A percentile compares a stretch with the other conserved stretches of the same genome.
Evolutionary conservation across 1,139 yeast species (phyloP).

Genomic region (Starmera stellimalicola): DNA sequence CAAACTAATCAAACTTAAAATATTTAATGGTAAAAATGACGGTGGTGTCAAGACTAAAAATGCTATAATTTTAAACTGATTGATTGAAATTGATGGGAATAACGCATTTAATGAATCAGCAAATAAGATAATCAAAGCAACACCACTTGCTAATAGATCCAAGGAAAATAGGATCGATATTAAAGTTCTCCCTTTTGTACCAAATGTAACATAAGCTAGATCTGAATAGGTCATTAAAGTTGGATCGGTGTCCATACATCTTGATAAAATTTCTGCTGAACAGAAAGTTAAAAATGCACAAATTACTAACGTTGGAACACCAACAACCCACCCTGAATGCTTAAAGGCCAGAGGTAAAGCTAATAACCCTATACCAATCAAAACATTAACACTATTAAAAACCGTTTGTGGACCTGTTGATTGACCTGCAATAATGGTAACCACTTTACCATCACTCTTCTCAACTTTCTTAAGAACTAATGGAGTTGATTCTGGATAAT

Average conservation of each 20-base stretch:
- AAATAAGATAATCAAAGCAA: slow-evolving; percentile 68
- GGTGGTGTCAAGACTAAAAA: slow-evolving; percentile 55
- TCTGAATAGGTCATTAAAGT: slow-evolving; percentile 86
- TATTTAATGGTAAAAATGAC: slow-evolving; percentile 59
- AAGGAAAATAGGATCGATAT: slow-evolving; percentile 66
- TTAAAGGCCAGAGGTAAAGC: slow-evolving; percentile 66
- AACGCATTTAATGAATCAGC: slow-evolving; percentile 75
- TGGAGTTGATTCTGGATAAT: slow-evolving; percentile 40
- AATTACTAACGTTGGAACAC: slow-evolving; percentile 39
- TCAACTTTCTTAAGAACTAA: slow-evolving; percentile 57
- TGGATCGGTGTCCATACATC: slow-evolving; percentile 63
- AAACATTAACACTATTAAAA: slow-evolving; percentile 67
- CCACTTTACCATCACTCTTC: slow-evolving; percentile 58
- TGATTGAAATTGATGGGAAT: slow-evolving; percentile 40
- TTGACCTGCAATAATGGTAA: slow-evolving; percentile 71
- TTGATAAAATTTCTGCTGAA: slow-evolving; percentile 60
- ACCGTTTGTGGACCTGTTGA: slow-evolving; percentile 75
- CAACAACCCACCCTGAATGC: slow-evolving; percentile 66
- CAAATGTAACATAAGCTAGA: slow-evolving; percentile 70
- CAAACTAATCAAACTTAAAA: slow-evolving; percentile 64
- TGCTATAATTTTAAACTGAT: slow-evolving; percentile 46
- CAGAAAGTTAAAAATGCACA: slow-evolving; percentile 58
- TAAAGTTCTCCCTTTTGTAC: slow-evolving; percentile 46
- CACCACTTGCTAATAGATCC: slow-evolving; percentile 72
- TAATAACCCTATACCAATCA: slow-evolving; percentile 69